Evolutionary conservation across 805 yeast species (phyloP).

Genomic region (Zygosaccharomyces kombuchaensis): DNA sequence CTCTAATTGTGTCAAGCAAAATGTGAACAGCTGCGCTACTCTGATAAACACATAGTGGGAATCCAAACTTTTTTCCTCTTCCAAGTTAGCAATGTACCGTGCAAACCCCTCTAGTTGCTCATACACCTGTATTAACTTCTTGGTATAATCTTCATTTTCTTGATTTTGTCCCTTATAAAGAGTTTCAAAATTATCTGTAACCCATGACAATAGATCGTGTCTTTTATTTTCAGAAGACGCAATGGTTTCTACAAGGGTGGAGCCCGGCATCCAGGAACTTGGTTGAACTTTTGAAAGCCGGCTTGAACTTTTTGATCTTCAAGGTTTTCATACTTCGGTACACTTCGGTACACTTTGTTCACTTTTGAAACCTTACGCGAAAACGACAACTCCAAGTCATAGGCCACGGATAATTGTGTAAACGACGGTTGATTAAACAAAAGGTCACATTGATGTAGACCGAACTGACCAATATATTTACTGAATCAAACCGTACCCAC

Average conservation of each 20-base stretch:
- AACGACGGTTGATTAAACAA: neutral
- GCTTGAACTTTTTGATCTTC: neutral
- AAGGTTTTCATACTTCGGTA: neutral
- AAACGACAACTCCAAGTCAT: neutral
- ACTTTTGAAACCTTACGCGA: neutral
- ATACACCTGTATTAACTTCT: conserved; percentile 4
- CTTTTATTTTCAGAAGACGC: conserved; percentile 14
- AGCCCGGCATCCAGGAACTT: conserved; percentile 2
- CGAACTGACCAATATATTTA: too few species aligned
- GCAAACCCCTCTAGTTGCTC: conserved; percentile 15
- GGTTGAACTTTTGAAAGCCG: neutral
- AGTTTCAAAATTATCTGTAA: conserved; percentile 15
- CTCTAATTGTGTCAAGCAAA: conserved; percentile 15
- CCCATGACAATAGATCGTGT: conserved; percentile 26
- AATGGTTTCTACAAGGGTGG: conserved; percentile 4
- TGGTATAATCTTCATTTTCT: conserved; percentile 1
- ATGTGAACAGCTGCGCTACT: conserved; percentile 22
- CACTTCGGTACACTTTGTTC: neutral
- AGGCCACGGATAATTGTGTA: neutral
- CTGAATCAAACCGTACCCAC: too few species aligned
- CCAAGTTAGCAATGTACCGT: conserved; percentile 10
- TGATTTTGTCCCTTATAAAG: conserved; percentile 6
- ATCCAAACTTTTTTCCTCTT: conserved; percentile 14
- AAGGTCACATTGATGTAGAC: too few species aligned
- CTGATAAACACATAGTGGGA: conserved; percentile 24